Base-by-base conservation (phyloP, 257 asterid genomes). In the Solanum stenotomum region DNA sequence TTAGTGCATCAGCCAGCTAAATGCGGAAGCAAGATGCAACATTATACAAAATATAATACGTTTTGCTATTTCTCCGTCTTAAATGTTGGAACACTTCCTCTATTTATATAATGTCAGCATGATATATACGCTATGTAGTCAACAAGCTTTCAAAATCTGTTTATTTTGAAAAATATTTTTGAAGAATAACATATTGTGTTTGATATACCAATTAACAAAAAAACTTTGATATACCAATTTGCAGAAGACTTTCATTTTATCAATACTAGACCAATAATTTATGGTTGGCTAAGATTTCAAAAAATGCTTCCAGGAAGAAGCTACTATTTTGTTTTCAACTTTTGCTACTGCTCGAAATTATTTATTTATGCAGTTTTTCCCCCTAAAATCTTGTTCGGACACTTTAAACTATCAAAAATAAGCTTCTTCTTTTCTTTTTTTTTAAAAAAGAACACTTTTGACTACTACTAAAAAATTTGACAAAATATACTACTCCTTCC, bases 161-260 rank as follows among this genome's bases (percentile, higher is more conserved):
- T 10, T 65, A 65, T 65, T 65, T 65, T n/a, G 72, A 65, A 5
- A 65, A 65, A 0, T 65, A 5, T 11, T n/a, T 63, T 49, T 49
- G 61, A 49, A 5, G 13, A 63, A 63, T 9, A 10, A n/a, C 14
- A n/a, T 10, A 23, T 4, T n/a, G 70, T 23, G 29, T 22, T 61
- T 61, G 27, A 63, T n/a, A 1, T 23, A 61, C 10, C 13, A 61
- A 22, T 22, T 59, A 35, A n/a, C n/a, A n/a, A 35, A 35, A 35
- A 35, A 35, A 35, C 8, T 18, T 56, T 59, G 25, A 61, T n/a
- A 1, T 9, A 63, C 2, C 31, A 63, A 65, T n/a, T 65, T 65
- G 71, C 0, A 65, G 14, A 65, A 65, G 16, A n/a, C 72, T 65
- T 63, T 9, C 0, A 10, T 23, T n/a, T 6, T 0, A 52, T 16